phyloP scores from a whole-genome alignment of 345 rosid genomes.

The Rubroshorea leprosula region DNA sequence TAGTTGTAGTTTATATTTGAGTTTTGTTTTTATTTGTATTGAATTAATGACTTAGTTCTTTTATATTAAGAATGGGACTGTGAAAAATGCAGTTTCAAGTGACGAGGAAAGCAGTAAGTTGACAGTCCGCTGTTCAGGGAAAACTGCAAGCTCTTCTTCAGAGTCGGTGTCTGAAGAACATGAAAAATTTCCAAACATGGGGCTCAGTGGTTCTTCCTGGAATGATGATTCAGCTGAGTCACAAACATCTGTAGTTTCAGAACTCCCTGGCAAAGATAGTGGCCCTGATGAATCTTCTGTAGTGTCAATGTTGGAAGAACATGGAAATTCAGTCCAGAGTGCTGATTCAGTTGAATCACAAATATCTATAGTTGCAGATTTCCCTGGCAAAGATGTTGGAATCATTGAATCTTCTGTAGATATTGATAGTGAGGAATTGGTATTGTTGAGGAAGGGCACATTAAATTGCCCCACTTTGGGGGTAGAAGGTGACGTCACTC shows the following conservation, averaged over 20 bases:
- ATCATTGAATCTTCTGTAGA: constrained; percentile 19
- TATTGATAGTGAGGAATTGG: constrained; percentile 43
- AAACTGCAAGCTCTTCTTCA: constrained; percentile 20
- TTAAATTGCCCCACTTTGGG: constrained; percentile 12
- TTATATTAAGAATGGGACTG: too few relatives aligned
- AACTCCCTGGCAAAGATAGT: neutral
- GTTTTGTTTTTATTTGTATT: too few relatives aligned
- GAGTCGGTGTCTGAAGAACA: constrained; percentile 10
- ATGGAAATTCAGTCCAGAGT: too few relatives aligned
- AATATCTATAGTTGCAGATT: constrained; percentile 11
- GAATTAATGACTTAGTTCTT: too few relatives aligned
- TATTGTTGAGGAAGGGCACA: constrained; percentile 29
- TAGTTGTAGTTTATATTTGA: neutral
- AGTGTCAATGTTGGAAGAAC: neutral
- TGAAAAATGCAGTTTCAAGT: constrained; percentile 27
- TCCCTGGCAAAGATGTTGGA: constrained; percentile 12
- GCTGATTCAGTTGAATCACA: constrained; percentile 2
- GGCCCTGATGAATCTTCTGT: neutral
- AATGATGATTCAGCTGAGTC: constrained; percentile 16
- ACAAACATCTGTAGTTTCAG: too few relatives aligned
- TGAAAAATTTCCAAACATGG: constrained; percentile 15
- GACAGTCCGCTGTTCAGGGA: constrained; percentile 7
- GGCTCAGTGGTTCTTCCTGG: constrained; percentile 12
- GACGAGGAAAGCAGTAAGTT: constrained; percentile 19
- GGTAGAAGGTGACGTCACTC: constrained; percentile 11